phyloP scores from a whole-genome alignment of 2,329 filamentous ascomycete species.

The Trichoderma polysporum region DNA sequence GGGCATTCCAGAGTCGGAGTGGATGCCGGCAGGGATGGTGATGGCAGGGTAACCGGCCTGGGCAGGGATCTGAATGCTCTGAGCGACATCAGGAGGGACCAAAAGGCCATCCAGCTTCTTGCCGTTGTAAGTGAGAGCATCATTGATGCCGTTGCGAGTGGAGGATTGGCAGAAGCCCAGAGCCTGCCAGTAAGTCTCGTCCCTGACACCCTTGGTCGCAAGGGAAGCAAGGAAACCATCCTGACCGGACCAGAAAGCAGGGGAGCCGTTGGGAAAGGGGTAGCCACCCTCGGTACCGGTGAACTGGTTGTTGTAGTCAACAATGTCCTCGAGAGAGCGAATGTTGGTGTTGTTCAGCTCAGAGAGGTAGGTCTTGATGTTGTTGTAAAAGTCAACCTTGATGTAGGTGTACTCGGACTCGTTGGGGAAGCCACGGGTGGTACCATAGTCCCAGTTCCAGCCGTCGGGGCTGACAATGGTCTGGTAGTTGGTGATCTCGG shows the following conservation, averaged over 20 bases:
- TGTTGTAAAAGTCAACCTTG: slow-evolving; percentile 68
- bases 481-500: slow-evolving; percentile 64
- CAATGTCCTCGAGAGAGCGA: slow-evolving; percentile 61
- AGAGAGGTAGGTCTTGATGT: slow-evolving; percentile 61
- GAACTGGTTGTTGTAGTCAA: slow-evolving; percentile 63
- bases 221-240: slow-evolving; percentile 67
- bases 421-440: slow-evolving; percentile 61
- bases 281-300: slow-evolving; percentile 66
- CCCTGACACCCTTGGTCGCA: slow-evolving; percentile 57
- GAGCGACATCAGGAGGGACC: slow-evolving; percentile 66
- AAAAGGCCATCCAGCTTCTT: slow-evolving; percentile 60
- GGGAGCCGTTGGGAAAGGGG: slow-evolving; percentile 52
- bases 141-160: slow-evolving; percentile 67
- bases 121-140: slow-evolving; percentile 54
- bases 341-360: slow-evolving; percentile 62
- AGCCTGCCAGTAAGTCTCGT: slow-evolving; percentile 67
- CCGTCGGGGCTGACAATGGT: slow-evolving; percentile 62
- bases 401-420: slow-evolving; percentile 73
- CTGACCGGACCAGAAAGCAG: slow-evolving; percentile 69
- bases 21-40: slow-evolving; percentile 63
- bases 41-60: slow-evolving; percentile 75
- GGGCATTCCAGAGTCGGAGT: slow-evolving; percentile 56
- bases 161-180: slow-evolving; percentile 60
- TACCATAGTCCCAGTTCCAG: slow-evolving; percentile 75
- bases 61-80: slow-evolving; percentile 68